Base-by-base conservation (phyloP, 2,329 filamentous ascomycete genomes). In the Stromatinia cepivora region DNA sequence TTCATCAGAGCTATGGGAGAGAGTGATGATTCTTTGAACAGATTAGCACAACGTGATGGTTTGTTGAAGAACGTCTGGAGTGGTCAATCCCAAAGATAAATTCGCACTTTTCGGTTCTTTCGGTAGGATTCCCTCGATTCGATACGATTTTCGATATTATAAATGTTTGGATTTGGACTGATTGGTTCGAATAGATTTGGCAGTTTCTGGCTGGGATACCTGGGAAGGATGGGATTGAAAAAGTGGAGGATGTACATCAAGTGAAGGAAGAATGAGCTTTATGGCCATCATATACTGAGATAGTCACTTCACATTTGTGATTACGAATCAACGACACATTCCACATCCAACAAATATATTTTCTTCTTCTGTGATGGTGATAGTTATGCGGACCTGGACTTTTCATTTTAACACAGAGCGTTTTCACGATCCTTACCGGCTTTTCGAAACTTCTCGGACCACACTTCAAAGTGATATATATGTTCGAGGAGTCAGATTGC, bases 1-100 rank as follows among this genome's bases (percentile, higher is more conserved):
- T 99, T 98, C 86, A 92, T 99, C 80, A 91, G 95, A 79, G 92
- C 94, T 79, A 95, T 97, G 89, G 95, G 95, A 81, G 96, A 99
- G 92, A 90, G 90, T 83, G 95, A 99, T 82, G 95, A 99, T 85
- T 88, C 92, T 79, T 84, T 99, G 81, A 99, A 99, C 91, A 87
- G 95, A 81, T 88, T 99, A 80, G 87, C 94, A 77, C 95, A 99
- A 89, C 90, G 92, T 78, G 96, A 99, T 82, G 95, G 95, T 76
- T 92, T 97, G 84, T 83, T 99, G 83, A 98, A 98, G 92, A 92
- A 84, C 82, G 95, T 99, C 82, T 99, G 95, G 95, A 92, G 88
- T 85, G 91, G 76, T 73, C 77, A 75, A 75, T 74, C 66, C 67
- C 77, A 79, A 71, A 73, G 78, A 76, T 79, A 79, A 78, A 75